Base-by-base conservation (phyloP, 805 yeast genomes). In the Suhomyces pyralidae region DNA sequence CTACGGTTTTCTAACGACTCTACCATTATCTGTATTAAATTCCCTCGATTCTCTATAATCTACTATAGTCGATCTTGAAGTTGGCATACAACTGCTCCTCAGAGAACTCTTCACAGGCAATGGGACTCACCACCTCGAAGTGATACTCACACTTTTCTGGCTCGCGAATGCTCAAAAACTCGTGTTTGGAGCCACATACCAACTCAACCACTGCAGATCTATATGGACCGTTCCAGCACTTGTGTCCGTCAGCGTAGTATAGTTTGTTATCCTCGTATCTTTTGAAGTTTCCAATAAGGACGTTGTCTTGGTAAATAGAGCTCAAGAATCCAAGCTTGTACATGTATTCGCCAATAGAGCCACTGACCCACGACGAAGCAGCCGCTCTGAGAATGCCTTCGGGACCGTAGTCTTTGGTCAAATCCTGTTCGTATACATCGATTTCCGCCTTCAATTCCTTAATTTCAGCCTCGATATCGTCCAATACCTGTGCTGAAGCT, bases 211-310 rank as follows among this genome's bases (percentile, higher is more conserved):
- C 70, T 1, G 90, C 92, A 32, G 86, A 80, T 66, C 99, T 82
- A 26, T 73, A 66, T 5, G 97, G 97, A 0, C 99, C 99, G 65
- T 91, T 89, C 97, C 98, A 93, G 69, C 99, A 94, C 63, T 78
- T 81, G 42, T 83, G 84, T 19, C 99, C 99, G 17, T 74, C 63
- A 3, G 67, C 73, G 63, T 76, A 94, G 30, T 71, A 71, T 60
- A 69, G 46, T 60, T 66, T 49, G 55, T 70, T 55, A 60, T 65
- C 68, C 38, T 67, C 61, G 34, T 59, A 62, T 12, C 57, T 59
- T 3, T 58, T 49, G 48, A 59, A 79, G 12, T 51, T 59, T 2
- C 96, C 96, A 48, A 89, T 78, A 28, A 71, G 68, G 0, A 81
- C 76, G 40, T 72, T 61, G 52, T 71, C 79, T 65, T 90, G 96